Conservation (phyloP, 495 filamentous ascomycete species). For the Penicillium canescens region DNA sequence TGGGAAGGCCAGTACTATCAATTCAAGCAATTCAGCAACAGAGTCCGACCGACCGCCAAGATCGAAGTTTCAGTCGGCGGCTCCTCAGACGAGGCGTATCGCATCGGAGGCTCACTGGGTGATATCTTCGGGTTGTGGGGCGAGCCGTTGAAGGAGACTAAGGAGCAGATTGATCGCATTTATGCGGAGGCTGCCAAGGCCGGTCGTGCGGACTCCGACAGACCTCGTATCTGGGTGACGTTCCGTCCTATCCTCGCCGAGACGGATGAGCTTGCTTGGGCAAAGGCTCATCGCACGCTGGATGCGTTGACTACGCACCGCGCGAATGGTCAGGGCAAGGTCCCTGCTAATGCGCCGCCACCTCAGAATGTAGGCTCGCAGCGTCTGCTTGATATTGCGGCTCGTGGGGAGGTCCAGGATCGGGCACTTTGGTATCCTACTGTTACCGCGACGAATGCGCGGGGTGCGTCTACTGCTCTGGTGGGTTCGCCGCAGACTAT, state of each 20-base stretch:
- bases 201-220: conserved; percentile 33
- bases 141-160: conserved; percentile 55
- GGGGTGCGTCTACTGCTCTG: conserved; percentile 55
- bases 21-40: conserved; percentile 53
- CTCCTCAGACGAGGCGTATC: conserved; percentile 53
- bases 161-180: conserved; percentile 55
- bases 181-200: conserved; percentile 49
- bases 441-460: conserved; percentile 54
- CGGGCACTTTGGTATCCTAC: conserved; percentile 58
- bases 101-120: conserved; percentile 49
- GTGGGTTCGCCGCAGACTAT: conserved; percentile 52
- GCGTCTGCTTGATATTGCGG: conserved; percentile 51
- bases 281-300: conserved; percentile 49
- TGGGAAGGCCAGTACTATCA: conserved; percentile 52
- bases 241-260: conserved; percentile 56
- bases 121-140: conserved; percentile 61
- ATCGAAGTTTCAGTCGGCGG: conserved; percentile 56
- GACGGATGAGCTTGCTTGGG: conserved; percentile 56
- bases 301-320: conserved; percentile 37
- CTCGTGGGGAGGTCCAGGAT: conserved; percentile 54
- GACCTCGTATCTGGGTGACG: conserved; percentile 56
- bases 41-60: conserved; percentile 43
- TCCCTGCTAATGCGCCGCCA: conserved; percentile 27
- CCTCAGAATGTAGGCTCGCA: conserved; percentile 57
- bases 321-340: conserved; percentile 29